Evolutionary conservation across 805 yeast species (phyloP).

Genomic region (Pichia heedii): DNA sequence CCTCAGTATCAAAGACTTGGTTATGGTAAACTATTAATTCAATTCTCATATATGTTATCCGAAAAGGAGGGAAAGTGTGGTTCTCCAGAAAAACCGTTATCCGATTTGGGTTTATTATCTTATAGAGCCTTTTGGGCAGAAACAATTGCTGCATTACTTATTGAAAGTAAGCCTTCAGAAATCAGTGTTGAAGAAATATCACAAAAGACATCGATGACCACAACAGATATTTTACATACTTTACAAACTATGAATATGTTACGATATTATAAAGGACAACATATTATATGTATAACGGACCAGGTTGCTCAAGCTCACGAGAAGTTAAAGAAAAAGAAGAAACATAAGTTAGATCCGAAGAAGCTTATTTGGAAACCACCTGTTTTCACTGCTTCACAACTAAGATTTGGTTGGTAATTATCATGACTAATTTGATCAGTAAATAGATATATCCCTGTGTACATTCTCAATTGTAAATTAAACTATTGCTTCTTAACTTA

Average conservation of each 20-base stretch:
- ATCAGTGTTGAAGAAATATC: constrained; percentile 81
- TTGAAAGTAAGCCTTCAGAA: constrained; percentile 49
- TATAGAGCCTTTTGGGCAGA: constrained; percentile 98
- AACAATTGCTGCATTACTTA: constrained; percentile 63
- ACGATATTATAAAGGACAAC: constrained; percentile 92
- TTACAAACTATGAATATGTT: constrained; percentile 84
- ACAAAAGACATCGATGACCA: constrained; percentile 83
- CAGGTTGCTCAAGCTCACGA: constrained; percentile 73
- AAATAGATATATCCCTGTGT: too few species aligned
- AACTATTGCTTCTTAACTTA: too few species aligned
- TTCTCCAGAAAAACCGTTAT: constrained; percentile 94
- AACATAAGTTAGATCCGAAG: constrained; percentile 65
- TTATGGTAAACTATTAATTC: constrained; percentile 83
- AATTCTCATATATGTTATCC: constrained; percentile 86
- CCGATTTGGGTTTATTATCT: constrained; percentile 87
- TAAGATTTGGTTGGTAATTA: constrained; percentile 84
- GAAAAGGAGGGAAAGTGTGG: constrained; percentile 86
- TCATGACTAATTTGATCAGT: neutral
- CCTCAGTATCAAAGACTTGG: constrained; percentile 97
- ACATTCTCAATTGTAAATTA: too few species aligned
- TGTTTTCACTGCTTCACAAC: constrained; percentile 87
- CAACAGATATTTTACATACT: constrained; percentile 90
- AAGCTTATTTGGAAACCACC: constrained; percentile 91
- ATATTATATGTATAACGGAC: constrained; percentile 77
- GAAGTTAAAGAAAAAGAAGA: constrained; percentile 51